Evolutionary conservation across 2,329 filamentous ascomycete genomes (phyloP), one percentile per base, ranked within the genome.

Genomic region (Xylariaceae sp.): DNA sequence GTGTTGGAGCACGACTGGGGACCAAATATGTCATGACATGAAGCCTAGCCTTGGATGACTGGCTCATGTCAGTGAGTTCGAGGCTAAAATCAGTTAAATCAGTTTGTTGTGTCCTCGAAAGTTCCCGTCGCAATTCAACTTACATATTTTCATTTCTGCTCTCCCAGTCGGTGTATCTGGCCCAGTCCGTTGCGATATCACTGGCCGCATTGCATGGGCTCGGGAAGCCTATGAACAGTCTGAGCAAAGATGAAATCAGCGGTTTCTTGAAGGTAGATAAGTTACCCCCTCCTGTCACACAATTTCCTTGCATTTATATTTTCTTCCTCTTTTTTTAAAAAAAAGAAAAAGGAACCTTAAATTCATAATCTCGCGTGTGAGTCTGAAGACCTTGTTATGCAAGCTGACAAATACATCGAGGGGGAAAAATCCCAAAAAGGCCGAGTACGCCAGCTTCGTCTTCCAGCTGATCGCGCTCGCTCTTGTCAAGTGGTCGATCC

Each of bases 401-500:
- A 31, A 17, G 29, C 12, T n/a, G 13, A 7, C 15, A 19, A 23
- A 15, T n/a, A 13, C 11, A 24, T 7, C 11, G n/a, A n/a, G n/a
- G n/a, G n/a, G n/a, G 6, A 24, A 24, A 24, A 24, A 24, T 7
- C 27, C 30, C 36, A 4, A 46, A 4, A 46, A 53, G 50, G 50
- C 50, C 24, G 48, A 52, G 26, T 53, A 53, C 23, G 34, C 41
- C n/a, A 51, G 50, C 15, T 29, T 46, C 23, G 37, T 46, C 12
- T 47, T 53, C 24, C 40, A 51, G n/a, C 34, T 53, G 3, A 23
- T 47, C 7, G n/a, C 46, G 23, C 39, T 48, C 2, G 46, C 48
- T 12, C 40, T 53, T n/a, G 37, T 53, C 30, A 52, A 53, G 34
- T 52, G 42, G 46, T 53, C 51, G 16, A 46, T 50, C 23, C 44